Evolutionary conservation across 2,329 filamentous ascomycete genomes (phyloP), one percentile per base, ranked within the genome.

Genomic region (Emmonsia crescens): DNA sequence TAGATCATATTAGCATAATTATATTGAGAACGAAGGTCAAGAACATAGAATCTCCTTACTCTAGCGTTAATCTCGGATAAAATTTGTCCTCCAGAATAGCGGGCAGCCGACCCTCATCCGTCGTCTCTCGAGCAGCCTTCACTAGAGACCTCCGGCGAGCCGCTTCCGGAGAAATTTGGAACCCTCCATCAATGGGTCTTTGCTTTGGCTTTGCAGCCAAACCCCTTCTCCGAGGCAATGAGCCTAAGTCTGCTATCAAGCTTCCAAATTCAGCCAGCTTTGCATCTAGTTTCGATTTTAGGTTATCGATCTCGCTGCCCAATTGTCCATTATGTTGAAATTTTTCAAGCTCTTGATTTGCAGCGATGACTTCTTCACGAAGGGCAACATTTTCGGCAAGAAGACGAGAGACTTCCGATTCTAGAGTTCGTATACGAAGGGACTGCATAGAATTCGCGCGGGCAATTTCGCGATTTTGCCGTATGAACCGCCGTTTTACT

Each of bases 391-490:
- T 87, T 63, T 87, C 83, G 33, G 80, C 76, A 48, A 86, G 76
- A 10, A 87, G 76, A 57, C 83, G 79, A 46, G 82, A 81, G 46
- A 83, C 78, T 68, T 87, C 84, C n/a, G 79, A 77, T 70, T 87
- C 84, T 58, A 87, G 78, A 61, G 77, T 81, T 62, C 85, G 83
- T 63, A 87, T 87, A 56, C 83, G 83, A 57, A 86, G 76, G 3
- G 83, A 85, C 71, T 87, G 85, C 61, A 79, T 80, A 6, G 85
- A 86, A 69, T 87, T 87, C 64, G 79, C 82, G 66, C 82, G 79
- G 62, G 84, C 84, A 62, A 87, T 82, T 70, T 87, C 85, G 66
- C 85, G 82, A 70, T 87, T 87, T 70, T 87, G 85, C 61, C 85
- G 77, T 65, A 86, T 78, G 69, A 86, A 87, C 66, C 84, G 77